Percentiles rank a stretch among this genome's conserved stretches.
phyloP scores from a whole-genome alignment of 768 basidiomycete genomes.

The Pholiota molesta region DNA sequence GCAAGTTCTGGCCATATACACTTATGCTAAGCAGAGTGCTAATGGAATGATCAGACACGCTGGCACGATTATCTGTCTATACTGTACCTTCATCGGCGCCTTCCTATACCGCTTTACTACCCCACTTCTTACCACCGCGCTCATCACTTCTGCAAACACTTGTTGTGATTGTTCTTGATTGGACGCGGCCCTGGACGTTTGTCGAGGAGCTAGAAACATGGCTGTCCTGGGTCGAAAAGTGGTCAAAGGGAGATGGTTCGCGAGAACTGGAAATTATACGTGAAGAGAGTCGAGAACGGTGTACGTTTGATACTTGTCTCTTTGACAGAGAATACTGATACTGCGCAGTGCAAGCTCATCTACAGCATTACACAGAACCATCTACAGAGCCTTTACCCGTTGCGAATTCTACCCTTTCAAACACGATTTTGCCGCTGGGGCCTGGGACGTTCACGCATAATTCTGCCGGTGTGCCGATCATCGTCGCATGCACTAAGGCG shows the following conservation, averaged over 20 bases:
- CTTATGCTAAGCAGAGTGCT: neutral
- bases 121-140: slow-evolving; percentile 78
- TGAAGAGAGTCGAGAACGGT: slow-evolving; percentile 82
- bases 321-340: slow-evolving; percentile 6
- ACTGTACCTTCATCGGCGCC: slow-evolving; percentile 83
- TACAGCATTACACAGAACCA: slow-evolving; percentile 91
- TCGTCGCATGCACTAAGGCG: slow-evolving; percentile 91
- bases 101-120: slow-evolving; percentile 71
- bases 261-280: slow-evolving; percentile 74
- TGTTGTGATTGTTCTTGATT: slow-evolving; percentile 88
- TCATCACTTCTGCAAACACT: slow-evolving; percentile 69
- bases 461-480: slow-evolving; percentile 79
- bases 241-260: slow-evolving; percentile 71
- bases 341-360: slow-evolving; percentile 75
- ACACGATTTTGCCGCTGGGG: slow-evolving; percentile 79
- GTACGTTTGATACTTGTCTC: slow-evolving; percentile 48
- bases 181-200: slow-evolving; percentile 95
- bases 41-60: slow-evolving; percentile 58
- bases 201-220: slow-evolving; percentile 82
- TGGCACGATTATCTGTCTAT: slow-evolving; percentile 88
- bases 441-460: slow-evolving; percentile 89
- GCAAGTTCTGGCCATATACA: slow-evolving; percentile 41
- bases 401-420: slow-evolving; percentile 60
- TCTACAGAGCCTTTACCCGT: slow-evolving; percentile 65
- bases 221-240: slow-evolving; percentile 84